phyloP scores from a whole-genome alignment of 1,139 yeast species.

The Pichia sp. region DNA sequence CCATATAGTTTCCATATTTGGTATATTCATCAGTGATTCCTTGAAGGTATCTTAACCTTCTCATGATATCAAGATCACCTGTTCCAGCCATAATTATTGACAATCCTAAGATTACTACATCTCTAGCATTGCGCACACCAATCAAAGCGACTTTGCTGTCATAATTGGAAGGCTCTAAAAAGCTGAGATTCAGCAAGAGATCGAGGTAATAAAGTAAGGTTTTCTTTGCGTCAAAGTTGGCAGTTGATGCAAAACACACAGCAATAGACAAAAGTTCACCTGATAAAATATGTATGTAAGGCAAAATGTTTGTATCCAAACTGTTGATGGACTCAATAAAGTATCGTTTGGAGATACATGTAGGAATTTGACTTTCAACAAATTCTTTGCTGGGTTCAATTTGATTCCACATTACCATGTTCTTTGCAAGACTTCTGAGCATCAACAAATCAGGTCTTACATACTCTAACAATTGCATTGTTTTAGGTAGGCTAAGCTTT shows the following conservation, averaged over 20 bases:
- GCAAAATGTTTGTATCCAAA: conserved; percentile 60
- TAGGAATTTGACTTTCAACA: conserved; percentile 58
- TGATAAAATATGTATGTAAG: conserved; percentile 63
- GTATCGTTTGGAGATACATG: conserved; percentile 28
- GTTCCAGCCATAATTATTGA: conserved; percentile 86
- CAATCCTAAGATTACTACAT: conserved; percentile 58
- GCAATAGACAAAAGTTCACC: conserved; percentile 79
- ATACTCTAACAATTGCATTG: conserved; percentile 61
- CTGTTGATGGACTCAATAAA: conserved; percentile 24
- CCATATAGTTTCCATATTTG: conserved; percentile 71
- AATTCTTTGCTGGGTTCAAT: conserved; percentile 54
- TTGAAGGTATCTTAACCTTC: conserved; percentile 68
- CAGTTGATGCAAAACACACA: conserved; percentile 70
- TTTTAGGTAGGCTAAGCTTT: conserved; percentile 60
- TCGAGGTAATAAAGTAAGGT: conserved; percentile 62
- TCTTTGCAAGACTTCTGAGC: conserved; percentile 61
- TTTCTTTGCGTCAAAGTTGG: conserved; percentile 50
- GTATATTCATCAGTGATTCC: conserved; percentile 47
- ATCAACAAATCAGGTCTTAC: conserved; percentile 76
- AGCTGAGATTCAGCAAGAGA: conserved; percentile 50
- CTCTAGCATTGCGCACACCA: conserved; percentile 55
- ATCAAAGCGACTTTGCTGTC: conserved; percentile 59
- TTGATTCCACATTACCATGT: conserved; percentile 74
- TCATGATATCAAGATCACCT: conserved; percentile 76
- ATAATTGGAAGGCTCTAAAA: conserved; percentile 44